Evolutionary conservation across 1,284 basidiomycete species (phyloP).

Genomic region (Neonothopanus nambi): DNA sequence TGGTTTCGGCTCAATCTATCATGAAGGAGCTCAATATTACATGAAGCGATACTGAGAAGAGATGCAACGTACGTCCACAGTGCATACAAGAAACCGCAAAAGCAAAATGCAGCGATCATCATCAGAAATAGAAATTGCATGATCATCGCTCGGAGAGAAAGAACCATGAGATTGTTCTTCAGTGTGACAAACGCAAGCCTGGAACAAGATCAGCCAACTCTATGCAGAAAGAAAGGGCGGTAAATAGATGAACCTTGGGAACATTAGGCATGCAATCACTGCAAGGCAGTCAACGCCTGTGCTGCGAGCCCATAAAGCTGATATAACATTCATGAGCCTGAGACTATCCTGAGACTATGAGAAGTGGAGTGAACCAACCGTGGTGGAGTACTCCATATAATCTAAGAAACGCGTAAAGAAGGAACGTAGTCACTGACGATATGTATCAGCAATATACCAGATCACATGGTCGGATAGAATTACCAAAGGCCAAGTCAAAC

Average conservation of each 20-base stretch:
- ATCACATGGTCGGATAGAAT: conserved; percentile 16
- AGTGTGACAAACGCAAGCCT: conserved; percentile 87
- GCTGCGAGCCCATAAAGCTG: conserved; percentile 61
- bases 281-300: conserved; percentile 75
- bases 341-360: neutral
- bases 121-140: conserved; percentile 78
- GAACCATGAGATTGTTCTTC: conserved; percentile 82
- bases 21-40: conserved; percentile 11
- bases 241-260: conserved; percentile 61
- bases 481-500: conserved; percentile 87
- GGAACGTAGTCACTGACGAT: conserved; percentile 68
- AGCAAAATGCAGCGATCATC: conserved; percentile 88
- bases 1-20: conserved; percentile 59
- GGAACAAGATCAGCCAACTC: neutral
- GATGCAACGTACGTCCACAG: conserved; percentile 78
- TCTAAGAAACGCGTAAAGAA: conserved; percentile 72
- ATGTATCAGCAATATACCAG: neutral
- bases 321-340: conserved; percentile 4
- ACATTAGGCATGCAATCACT: conserved; percentile 82
- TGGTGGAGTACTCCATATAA: conserved; percentile 70
- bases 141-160: conserved; percentile 80
- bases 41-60: neutral
- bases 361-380: conserved; percentile 36
- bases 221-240: neutral
- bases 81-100: conserved; percentile 88